Evolutionary conservation across 768 basidiomycete genomes (phyloP).

Genomic region (Tremella fuciformis): DNA sequence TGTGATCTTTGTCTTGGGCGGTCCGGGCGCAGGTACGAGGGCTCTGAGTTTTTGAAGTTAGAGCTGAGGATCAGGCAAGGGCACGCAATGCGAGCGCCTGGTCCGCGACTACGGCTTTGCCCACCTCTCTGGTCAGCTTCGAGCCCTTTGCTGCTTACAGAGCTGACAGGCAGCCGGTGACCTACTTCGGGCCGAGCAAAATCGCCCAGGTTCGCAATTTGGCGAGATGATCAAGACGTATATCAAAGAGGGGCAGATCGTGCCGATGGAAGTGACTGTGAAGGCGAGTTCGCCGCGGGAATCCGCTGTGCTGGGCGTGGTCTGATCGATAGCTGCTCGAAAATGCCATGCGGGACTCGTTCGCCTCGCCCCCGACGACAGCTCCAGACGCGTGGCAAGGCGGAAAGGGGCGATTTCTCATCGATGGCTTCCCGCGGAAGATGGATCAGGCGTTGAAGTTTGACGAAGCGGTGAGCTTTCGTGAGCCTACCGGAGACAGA

Average conservation of each 20-base stretch:
- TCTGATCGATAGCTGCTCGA: slow-evolving; percentile 64
- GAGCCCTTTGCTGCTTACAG: not conserved
- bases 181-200: slow-evolving; percentile 89
- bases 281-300: slow-evolving; percentile 51
- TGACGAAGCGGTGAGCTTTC: slow-evolving; percentile 67
- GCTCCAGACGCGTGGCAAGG: slow-evolving; percentile 60
- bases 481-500: not conserved
- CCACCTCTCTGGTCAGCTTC: slow-evolving; percentile 77
- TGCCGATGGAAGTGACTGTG: slow-evolving; percentile 94
- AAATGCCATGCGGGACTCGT: slow-evolving; percentile 75
- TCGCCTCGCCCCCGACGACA: slow-evolving; percentile 52
- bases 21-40: slow-evolving; percentile 81
- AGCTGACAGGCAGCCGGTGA: slow-evolving; percentile 71
- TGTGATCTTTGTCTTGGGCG: slow-evolving; percentile 93
- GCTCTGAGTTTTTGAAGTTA: not conserved
- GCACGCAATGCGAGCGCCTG: slow-evolving; percentile 84
- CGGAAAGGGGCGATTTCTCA: slow-evolving; percentile 79
- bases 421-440: slow-evolving; percentile 96
- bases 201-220: slow-evolving; percentile 75
- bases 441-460: slow-evolving; percentile 96
- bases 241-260: slow-evolving; percentile 88
- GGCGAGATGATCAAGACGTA: slow-evolving; percentile 79
- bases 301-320: not conserved
- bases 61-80: slow-evolving; percentile 66
- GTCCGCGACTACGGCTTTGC: slow-evolving; percentile 82